A percentile compares a stretch with the other conserved stretches of the same genome.
Conservation (phyloP, 768 basidiomycete genomes). For the Rhizopogon vesiculosus region DNA sequence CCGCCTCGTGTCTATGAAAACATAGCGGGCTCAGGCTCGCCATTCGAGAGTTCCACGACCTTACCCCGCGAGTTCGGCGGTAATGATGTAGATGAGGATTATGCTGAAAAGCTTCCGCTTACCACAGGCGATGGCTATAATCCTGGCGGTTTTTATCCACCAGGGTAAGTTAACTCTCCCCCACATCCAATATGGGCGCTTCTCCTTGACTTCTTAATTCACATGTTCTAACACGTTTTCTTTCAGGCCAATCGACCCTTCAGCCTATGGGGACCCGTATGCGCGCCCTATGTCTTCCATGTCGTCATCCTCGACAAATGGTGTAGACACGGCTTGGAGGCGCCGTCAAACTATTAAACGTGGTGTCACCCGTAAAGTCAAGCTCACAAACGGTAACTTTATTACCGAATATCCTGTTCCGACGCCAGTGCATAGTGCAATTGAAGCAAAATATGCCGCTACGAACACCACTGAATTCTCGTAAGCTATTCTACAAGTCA, state of each 20-base stretch:
- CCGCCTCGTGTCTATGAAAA: constrained; percentile 40
- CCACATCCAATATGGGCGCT: background rate
- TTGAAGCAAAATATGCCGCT: constrained; percentile 72
- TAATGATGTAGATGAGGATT: constrained; percentile 61
- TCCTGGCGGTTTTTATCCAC: constrained; percentile 67
- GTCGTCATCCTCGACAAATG: constrained; percentile 51
- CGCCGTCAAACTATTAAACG: constrained; percentile 90
- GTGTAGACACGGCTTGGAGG: constrained; percentile 57
- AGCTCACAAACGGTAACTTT: constrained; percentile 90
- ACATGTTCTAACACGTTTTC: constrained; percentile 3
- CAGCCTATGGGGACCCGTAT: constrained; percentile 66
- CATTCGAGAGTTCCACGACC: constrained; percentile 55
- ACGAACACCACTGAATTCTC: constrained; percentile 86
- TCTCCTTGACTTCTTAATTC: constrained; percentile 8
- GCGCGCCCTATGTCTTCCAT: constrained; percentile 46
- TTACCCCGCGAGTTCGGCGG: constrained; percentile 50
- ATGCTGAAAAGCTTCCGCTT: constrained; percentile 72
- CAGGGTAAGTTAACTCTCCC: constrained; percentile 44
- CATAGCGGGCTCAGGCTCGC: constrained; percentile 31
- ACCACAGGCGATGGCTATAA: constrained; percentile 51
- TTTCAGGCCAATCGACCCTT: constrained; percentile 48
- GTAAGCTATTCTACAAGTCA: constrained; percentile 39
- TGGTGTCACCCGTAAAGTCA: constrained; percentile 90
- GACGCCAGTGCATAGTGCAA: constrained; percentile 74
- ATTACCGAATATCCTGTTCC: constrained; percentile 89